Conservation (phyloP, 179 eudicot genomes). For the Actinidia arguta region DNA sequence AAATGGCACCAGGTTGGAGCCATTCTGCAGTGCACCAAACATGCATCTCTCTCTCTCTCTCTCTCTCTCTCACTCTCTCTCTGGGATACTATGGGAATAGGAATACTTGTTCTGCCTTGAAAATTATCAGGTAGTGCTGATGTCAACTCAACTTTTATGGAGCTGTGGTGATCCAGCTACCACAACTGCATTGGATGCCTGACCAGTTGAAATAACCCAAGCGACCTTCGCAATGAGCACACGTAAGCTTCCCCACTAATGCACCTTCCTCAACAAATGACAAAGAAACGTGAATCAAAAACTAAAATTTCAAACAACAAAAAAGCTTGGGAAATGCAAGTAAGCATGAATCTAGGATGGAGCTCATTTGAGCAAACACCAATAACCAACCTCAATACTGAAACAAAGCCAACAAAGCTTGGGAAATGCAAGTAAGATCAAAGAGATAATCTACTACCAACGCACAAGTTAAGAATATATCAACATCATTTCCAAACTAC, state of each 20-base stretch:
- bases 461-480: not conserved
- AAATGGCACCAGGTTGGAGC: too few relatives aligned
- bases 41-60: too few relatives aligned
- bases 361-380: not conserved
- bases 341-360: not conserved
- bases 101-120: not conserved
- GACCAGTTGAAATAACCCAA: constrained; percentile 97
- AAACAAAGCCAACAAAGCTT: not conserved
- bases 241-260: constrained; percentile 84
- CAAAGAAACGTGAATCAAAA: constrained; percentile 1
- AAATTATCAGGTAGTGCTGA: constrained; percentile 60
- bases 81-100: not conserved
- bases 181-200: constrained; percentile 95
- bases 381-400: not conserved
- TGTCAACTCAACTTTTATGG: constrained; percentile 80
- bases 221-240: constrained; percentile 87
- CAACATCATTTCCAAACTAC: not conserved
- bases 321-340: not conserved
- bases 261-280: constrained; percentile 88
- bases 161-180: constrained; percentile 98
- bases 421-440: not conserved
- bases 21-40: too few relatives aligned
- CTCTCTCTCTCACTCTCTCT: too few relatives aligned
- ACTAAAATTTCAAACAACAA: not conserved
- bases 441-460: not conserved